phyloP scores from a whole-genome alignment of 2,329 filamentous ascomycete genomes.

The Fusarium pilosicola region DNA sequence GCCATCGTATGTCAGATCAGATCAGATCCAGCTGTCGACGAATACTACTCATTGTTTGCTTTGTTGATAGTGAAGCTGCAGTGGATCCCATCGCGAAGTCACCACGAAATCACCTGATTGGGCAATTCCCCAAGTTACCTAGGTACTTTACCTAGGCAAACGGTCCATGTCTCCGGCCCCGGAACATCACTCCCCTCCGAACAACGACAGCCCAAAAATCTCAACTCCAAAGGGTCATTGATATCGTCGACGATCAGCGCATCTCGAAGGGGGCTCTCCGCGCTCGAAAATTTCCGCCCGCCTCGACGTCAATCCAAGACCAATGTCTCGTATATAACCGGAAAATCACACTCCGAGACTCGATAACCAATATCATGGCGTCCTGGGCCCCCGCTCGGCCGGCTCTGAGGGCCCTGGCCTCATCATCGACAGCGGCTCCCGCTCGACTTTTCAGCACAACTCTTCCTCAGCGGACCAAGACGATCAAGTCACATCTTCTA shows the following conservation, averaged over 20 bases:
- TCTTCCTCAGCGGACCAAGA: conserved; percentile 49
- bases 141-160: background rate
- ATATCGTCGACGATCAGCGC: conserved; percentile 33
- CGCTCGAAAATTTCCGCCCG: conserved; percentile 12
- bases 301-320: conserved; percentile 34
- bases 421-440: conserved; percentile 24
- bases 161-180: conserved; percentile 23
- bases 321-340: conserved; percentile 37
- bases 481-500: conserved; percentile 56
- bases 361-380: conserved; percentile 30
- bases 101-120: conserved; percentile 51
- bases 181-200: conserved; percentile 43
- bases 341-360: background rate
- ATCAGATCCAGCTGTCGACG: background rate
- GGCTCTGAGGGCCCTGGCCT: conserved; percentile 29
- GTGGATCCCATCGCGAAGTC: conserved; percentile 42
- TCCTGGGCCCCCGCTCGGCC: conserved; percentile 38
- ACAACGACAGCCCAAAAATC: conserved; percentile 38
- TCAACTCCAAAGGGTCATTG: conserved; percentile 26
- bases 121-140: background rate
- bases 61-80: conserved; percentile 20
- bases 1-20: conserved; percentile 17
- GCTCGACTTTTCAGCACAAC: conserved; percentile 53
- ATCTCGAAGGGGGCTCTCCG: conserved; percentile 31
- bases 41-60: background rate